Evolutionary conservation across 805 yeast species (phyloP).

Genomic region (Candida pini): DNA sequence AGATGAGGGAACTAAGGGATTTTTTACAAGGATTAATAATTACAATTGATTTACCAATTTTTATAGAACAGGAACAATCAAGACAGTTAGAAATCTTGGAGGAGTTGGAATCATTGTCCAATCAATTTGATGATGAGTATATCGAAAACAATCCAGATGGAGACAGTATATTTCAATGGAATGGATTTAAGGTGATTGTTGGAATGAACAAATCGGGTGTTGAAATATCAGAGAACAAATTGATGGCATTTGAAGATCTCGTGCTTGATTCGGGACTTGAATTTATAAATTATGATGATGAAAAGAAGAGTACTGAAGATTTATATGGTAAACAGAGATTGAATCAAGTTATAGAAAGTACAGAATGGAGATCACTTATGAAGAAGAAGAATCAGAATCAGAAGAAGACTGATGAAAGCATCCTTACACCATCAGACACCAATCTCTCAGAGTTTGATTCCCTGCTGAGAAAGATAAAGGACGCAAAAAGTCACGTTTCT

Average conservation of each 20-base stretch:
- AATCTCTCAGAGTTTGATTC: too few relatives aligned
- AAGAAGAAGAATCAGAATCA: too few relatives aligned
- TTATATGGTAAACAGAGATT: constrained; percentile 35
- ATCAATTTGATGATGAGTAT: constrained; percentile 18
- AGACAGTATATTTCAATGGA: constrained; percentile 23
- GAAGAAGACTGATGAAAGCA: background rate
- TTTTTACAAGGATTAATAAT: constrained; percentile 41
- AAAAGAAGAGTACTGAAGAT: constrained; percentile 33
- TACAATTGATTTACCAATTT: constrained; percentile 28
- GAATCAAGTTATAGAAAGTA: constrained; percentile 35
- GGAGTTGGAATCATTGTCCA: constrained; percentile 16
- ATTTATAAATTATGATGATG: constrained; percentile 29
- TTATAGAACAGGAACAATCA: too few relatives aligned
- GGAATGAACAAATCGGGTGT: constrained; percentile 17
- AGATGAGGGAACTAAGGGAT: constrained; percentile 39
- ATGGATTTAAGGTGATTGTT: constrained; percentile 33
- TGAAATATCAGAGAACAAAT: constrained; percentile 2
- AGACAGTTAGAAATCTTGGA: too few relatives aligned
- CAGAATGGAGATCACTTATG: constrained; percentile 37
- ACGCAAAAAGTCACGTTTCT: too few relatives aligned
- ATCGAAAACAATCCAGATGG: constrained; percentile 11
- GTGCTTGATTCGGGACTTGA: constrained; percentile 37
- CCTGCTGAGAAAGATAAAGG: too few relatives aligned
- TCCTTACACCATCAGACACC: too few relatives aligned
- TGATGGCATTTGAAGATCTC: constrained; percentile 34